These are phyloP conservation scores for Trypanosoma grayi DNA, from an alignment of 208 protist genomes.

Conservation along the genomic window DNA sequence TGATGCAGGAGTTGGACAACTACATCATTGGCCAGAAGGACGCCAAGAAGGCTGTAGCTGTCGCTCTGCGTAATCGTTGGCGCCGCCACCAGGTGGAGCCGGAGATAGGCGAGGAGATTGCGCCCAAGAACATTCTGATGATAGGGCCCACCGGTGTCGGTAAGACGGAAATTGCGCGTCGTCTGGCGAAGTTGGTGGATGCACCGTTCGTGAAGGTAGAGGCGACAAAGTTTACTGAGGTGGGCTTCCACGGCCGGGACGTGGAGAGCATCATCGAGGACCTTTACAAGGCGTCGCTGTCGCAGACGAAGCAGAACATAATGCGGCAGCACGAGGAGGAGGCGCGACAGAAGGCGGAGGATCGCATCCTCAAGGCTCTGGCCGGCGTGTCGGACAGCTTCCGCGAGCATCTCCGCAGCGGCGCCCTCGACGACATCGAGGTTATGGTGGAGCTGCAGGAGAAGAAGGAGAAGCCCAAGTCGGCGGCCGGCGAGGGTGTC, in stretches of 20 bases:
- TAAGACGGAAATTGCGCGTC: slow-evolving; percentile 96
- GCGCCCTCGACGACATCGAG: slow-evolving; percentile 90
- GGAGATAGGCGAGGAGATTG: slow-evolving; percentile 92
- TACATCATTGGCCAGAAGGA: slow-evolving; percentile 97
- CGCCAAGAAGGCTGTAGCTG: slow-evolving; percentile 96
- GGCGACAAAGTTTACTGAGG: slow-evolving; percentile 98
- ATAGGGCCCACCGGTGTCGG: slow-evolving; percentile 94
- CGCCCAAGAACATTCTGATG: slow-evolving; percentile 96
- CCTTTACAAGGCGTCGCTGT: slow-evolving; percentile 93
- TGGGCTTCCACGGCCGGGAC: slow-evolving; percentile 96
- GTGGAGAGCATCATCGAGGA: slow-evolving; percentile 98
- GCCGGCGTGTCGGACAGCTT: slow-evolving; percentile 91
- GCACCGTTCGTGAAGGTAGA: slow-evolving; percentile 98
- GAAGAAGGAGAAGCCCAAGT: slow-evolving; percentile 91
- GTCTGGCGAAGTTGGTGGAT: slow-evolving; percentile 96
- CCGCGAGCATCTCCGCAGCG: slow-evolving; percentile 91
- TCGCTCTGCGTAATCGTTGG: slow-evolving; percentile 96
- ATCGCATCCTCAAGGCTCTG: slow-evolving; percentile 88
- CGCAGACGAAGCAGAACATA: slow-evolving; percentile 91
- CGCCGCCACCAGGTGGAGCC: slow-evolving; percentile 87
- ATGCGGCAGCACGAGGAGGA: slow-evolving; percentile 82
- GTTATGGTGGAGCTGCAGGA: slow-evolving; percentile 92
- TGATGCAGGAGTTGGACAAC: slow-evolving; percentile 94
- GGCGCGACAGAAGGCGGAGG: slow-evolving; percentile 80
- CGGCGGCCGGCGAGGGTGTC: slow-evolving; percentile 62